phyloP scores from a whole-genome alignment of 768 basidiomycete species.

The Termitomyces sp. region DNA sequence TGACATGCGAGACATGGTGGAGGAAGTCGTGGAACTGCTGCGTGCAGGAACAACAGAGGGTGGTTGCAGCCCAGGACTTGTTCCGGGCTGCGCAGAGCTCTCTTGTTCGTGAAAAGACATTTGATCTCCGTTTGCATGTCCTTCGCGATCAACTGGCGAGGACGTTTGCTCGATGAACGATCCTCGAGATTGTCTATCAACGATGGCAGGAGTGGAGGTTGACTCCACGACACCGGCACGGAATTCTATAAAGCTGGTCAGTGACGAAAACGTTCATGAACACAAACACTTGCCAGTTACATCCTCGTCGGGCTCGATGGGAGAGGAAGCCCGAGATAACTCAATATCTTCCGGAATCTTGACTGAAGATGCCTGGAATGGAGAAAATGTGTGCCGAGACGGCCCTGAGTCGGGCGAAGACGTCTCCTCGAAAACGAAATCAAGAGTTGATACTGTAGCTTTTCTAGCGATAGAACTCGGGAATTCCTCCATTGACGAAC shows the following conservation, averaged over 20 bases:
- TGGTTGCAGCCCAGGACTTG: conserved; percentile 25
- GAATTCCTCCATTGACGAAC: conserved; percentile 13
- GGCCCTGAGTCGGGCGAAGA: conserved; percentile 19
- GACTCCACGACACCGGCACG: conserved; percentile 50
- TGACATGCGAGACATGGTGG: conserved; percentile 59
- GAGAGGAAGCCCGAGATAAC: conserved; percentile 36
- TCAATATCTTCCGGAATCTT: conserved; percentile 46
- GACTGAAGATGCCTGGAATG: conserved; percentile 35
- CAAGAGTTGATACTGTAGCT: conserved; percentile 27
- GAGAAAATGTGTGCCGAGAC: conserved; percentile 22
- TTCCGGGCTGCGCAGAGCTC: not conserved
- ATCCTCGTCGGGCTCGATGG: conserved; percentile 32
- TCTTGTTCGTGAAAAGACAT: conserved; percentile 3
- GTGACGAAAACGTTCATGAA: not conserved
- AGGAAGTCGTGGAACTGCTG: conserved; percentile 61
- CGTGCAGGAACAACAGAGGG: conserved; percentile 30
- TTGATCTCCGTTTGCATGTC: not conserved
- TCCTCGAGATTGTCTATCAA: conserved; percentile 29
- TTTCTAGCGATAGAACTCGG: conserved; percentile 15
- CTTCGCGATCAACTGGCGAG: conserved; percentile 11
- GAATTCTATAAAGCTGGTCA: conserved; percentile 30
- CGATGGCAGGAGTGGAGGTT: conserved; percentile 42
- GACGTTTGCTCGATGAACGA: conserved; percentile 35
- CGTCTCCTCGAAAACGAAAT: conserved; percentile 34
- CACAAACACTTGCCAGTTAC: conserved; percentile 30